Evolutionary conservation across 164 flowering plant species (phyloP), one percentile per base, ranked within the genome.

Genomic region (Dillenia turbinata): DNA sequence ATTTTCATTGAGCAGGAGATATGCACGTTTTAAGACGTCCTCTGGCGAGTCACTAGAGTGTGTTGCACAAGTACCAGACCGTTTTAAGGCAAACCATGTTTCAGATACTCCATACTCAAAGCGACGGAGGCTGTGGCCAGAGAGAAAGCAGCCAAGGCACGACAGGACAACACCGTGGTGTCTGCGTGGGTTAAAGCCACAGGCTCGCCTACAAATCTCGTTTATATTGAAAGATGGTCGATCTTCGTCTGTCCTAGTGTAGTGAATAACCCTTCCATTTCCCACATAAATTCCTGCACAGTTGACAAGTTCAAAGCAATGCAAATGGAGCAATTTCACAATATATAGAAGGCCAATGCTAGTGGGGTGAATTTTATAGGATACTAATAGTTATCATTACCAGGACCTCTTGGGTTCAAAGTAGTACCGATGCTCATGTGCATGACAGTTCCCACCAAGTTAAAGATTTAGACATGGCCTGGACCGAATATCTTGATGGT

Each of bases 251-350:
- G n/a, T 11, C 16, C 15, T 2, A 51, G 54, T 51, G 54, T n/a
- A 51, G n/a, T 51, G 54, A 51, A 51, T 51, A 19, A 51, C 54
- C n/a, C 2, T 12, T 51, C 16, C 22, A 19, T 51, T 5, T 9
- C 54, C 54, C 54, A 51, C 54, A 19, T 51, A 51, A 19, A 51
- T 13, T 19, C 54, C 54, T 51, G 54, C 13, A 49, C 6, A 49
- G 13, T 3, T 8, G 52, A 49, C 13, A 6, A 11, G 52, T 33
- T 33, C 40, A 33, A 33, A 11, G 14, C 9, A 49, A 49, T 12
- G 52, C 13, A 49, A 49, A 9, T 49, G 9, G 15, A 9, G 52
- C 52, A 49, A 49, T 49, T 14, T 33, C 40, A 33, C 40, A 33
- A 33, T 33, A 33, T 6, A 33, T 5, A 4, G 0, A 4, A 5